Conservation (phyloP, 768 basidiomycete species). For the Zangia roseola region DNA sequence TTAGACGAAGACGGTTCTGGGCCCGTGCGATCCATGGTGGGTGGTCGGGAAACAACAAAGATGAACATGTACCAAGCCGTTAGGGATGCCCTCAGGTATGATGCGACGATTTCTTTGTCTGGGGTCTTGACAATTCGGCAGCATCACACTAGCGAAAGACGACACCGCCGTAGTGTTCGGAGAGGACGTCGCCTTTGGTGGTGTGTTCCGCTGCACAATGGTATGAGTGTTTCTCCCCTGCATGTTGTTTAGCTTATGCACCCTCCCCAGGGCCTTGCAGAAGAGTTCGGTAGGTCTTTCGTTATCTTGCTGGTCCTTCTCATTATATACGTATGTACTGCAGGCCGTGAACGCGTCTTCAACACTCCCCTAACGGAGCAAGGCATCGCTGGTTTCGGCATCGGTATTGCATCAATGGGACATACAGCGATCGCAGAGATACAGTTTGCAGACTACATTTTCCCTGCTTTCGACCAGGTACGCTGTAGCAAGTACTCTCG, state of each 20-base stretch:
- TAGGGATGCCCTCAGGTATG: slow-evolving; percentile 82
- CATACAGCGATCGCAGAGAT: slow-evolving; percentile 95
- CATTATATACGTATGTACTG: slow-evolving; percentile 1
- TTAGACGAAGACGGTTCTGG: slow-evolving; percentile 51
- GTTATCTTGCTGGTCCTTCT: not conserved
- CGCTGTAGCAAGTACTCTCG: slow-evolving; percentile 4
- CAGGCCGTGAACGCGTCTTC: slow-evolving; percentile 89
- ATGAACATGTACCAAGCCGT: slow-evolving; percentile 96
- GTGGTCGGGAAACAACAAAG: slow-evolving; percentile 84
- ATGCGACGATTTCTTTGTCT: not conserved
- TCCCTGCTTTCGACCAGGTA: slow-evolving; percentile 92
- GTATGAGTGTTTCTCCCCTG: slow-evolving; percentile 40
- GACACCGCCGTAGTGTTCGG: slow-evolving; percentile 89
- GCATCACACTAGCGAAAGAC: slow-evolving; percentile 82
- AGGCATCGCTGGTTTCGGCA: slow-evolving; percentile 93
- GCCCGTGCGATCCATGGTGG: slow-evolving; percentile 48
- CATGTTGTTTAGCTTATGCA: not conserved
- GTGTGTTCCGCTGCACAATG: slow-evolving; percentile 93
- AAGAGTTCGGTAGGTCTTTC: slow-evolving; percentile 75
- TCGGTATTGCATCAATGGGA: slow-evolving; percentile 89
- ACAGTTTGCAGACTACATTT: slow-evolving; percentile 89
- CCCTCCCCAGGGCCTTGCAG: slow-evolving; percentile 69
- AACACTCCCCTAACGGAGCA: slow-evolving; percentile 93
- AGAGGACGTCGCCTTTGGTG: slow-evolving; percentile 90
- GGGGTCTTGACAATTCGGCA: slow-evolving; percentile 29